Evolutionary conservation across 495 filamentous ascomycete genomes (phyloP).

Genomic region (Daldinia grandis): DNA sequence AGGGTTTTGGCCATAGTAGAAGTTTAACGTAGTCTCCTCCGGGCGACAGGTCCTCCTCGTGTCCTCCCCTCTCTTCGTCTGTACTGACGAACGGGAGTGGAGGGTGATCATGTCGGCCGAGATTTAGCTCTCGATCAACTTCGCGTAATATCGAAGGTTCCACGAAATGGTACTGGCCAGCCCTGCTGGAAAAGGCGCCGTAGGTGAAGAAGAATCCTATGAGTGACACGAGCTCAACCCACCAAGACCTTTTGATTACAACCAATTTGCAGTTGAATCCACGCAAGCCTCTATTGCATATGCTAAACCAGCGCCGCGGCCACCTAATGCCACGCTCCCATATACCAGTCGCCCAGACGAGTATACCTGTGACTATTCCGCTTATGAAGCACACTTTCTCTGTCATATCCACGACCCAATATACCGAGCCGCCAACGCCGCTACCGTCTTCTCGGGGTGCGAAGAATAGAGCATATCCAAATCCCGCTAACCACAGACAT

Average conservation of each 20-base stretch:
- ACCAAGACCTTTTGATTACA: constrained; percentile 82
- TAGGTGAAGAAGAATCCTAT: constrained; percentile 79
- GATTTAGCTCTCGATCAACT: constrained; percentile 58
- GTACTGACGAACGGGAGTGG: constrained; percentile 51
- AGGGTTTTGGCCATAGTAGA: constrained; percentile 90
- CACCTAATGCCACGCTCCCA: constrained; percentile 95
- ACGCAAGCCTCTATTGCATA: constrained; percentile 87
- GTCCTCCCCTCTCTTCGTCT: constrained; percentile 63
- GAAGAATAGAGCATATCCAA: constrained; percentile 86
- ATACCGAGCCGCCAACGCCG: constrained; percentile 89
- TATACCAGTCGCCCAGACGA: constrained; percentile 93
- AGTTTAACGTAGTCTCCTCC: constrained; percentile 93
- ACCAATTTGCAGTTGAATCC: constrained; percentile 96
- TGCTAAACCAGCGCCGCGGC: constrained; percentile 88
- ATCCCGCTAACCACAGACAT: constrained; percentile 79
- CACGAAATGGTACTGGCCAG: constrained; percentile 71
- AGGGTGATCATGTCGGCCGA: constrained; percentile 52
- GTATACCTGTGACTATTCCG: constrained; percentile 79
- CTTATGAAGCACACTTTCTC: constrained; percentile 90
- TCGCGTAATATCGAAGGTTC: constrained; percentile 63
- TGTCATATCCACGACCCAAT: constrained; percentile 90
- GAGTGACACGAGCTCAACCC: constrained; percentile 75
- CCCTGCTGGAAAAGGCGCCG: constrained; percentile 69
- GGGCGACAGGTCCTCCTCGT: constrained; percentile 85
- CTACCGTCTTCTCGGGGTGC: constrained; percentile 89